Conservation (phyloP, 345 rosid genomes). For the Corchorus olitorius region DNA sequence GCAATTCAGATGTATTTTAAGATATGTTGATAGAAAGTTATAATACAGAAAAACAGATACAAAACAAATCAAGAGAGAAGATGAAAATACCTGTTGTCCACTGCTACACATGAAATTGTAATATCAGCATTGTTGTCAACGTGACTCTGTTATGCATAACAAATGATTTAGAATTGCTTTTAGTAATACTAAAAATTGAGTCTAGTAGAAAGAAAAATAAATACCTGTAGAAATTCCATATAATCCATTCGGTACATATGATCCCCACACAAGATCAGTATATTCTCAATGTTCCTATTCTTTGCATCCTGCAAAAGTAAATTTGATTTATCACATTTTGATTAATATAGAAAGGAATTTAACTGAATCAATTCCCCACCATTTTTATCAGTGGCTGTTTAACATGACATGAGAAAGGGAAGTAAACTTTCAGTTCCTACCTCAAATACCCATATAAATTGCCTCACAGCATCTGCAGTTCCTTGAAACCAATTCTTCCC, state of each 20-base stretch:
- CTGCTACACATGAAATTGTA: conserved; percentile 79
- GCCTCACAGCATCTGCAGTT: conserved; percentile 99
- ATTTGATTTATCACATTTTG: conserved; percentile 17
- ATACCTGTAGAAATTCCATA: conserved; percentile 82
- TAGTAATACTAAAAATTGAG: background rate
- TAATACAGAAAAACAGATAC: background rate
- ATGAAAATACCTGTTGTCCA: conserved; percentile 60
- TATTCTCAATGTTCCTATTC: conserved; percentile 76
- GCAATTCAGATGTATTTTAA: conserved; percentile 17
- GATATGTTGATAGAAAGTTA: background rate
- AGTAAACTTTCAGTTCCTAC: conserved; percentile 33
- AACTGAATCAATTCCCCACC: background rate
- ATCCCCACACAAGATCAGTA: conserved; percentile 83
- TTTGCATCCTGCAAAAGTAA: conserved; percentile 68
- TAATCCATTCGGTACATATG: conserved; percentile 93
- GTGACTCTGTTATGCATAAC: conserved; percentile 62
- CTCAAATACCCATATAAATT: conserved; percentile 96
- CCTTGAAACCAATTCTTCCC: conserved; percentile 98
- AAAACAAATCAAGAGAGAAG: conserved; percentile 12
- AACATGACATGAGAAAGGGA: background rate
- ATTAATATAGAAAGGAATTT: background rate
- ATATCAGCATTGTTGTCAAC: conserved; percentile 77
- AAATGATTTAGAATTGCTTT: conserved; percentile 21
- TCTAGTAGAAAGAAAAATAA: background rate
- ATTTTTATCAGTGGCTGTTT: background rate